phyloP scores from a whole-genome alignment of 257 asterid genomes.

The Echites panduratus region DNA sequence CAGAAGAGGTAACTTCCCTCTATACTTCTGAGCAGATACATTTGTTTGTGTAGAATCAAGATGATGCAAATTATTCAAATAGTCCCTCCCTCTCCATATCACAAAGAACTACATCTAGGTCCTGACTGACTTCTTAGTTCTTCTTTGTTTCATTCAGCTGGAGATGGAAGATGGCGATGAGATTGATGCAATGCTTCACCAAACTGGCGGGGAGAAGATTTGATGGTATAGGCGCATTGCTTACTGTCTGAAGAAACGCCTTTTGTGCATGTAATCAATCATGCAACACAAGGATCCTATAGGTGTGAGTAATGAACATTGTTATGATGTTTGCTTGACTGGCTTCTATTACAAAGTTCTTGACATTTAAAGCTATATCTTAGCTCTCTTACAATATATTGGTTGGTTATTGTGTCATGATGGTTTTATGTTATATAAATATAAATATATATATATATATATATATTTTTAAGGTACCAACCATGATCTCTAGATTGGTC shows the following conservation, averaged over 20 bases:
- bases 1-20: slow-evolving; percentile 28
- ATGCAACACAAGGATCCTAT: background rate
- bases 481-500: too few species aligned
- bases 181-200: slow-evolving; percentile 27
- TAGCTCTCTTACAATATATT: background rate
- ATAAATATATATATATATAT: too few species aligned
- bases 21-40: background rate
- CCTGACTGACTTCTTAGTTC: background rate
- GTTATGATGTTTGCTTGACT: background rate
- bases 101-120: background rate
- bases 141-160: slow-evolving; percentile 12
- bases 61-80: too few species aligned
- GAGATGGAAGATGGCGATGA: slow-evolving; percentile 31
- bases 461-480: too few species aligned
- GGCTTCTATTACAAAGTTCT: background rate
- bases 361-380: background rate
- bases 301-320: background rate
- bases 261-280: background rate
- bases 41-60: too few species aligned
- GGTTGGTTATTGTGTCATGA: too few species aligned
- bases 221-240: background rate
- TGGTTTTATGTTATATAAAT: too few species aligned
- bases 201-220: slow-evolving; percentile 17
- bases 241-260: background rate
- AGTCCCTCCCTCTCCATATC: too few species aligned